Base-by-base conservation (phyloP, 768 basidiomycete species). In the Collybiopsis confluens region DNA sequence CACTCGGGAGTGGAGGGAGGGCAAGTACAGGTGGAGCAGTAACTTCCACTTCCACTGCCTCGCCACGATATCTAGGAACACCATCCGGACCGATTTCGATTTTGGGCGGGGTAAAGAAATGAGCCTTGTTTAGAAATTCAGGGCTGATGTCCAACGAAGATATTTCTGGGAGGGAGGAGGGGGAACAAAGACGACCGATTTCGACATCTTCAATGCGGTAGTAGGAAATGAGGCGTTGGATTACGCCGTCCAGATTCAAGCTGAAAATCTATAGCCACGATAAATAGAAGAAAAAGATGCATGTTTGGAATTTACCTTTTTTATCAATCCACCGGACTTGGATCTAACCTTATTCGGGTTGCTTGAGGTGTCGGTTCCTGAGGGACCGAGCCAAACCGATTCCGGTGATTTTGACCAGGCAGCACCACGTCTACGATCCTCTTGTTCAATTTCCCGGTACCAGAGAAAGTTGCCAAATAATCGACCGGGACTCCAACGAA, bases 381-480 rank as follows among this genome's bases (percentile, higher is more conserved):
- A 82, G 6, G 87, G 75, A 58, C 84, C 87, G 54, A 89, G 78
- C 7, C 81, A 77, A 54, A 78, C 74, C n/a, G n/a, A n/a, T n/a
- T n/a, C n/a, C n/a, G n/a, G n/a, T n/a, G n/a, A n/a, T n/a, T n/a
- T n/a, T n/a, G n/a, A n/a, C 48, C 54, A 55, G 81, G 4, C 70
- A 70, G 48, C 75, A 77, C 52, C 83, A 73, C 66, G 84, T 13
- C 83, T 81, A 15, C 81, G 76, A 20, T 85, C 85, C 48, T 84
- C 75, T 70, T 92, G 92, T 68, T 94, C 92, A 4, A 91, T 92
- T 72, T 97, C 92, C 58, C 94, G 87, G 70, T 98, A 98, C 57
- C 95, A 84, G 62, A 98, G 75, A 65, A 97, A 98, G 68, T 98
- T 98, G 62, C 92, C 92, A 55, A 97, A 73, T 24, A 97, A 97